Conservation (phyloP, 148 eudicot genomes). For the Polygonum aviculare region DNA sequence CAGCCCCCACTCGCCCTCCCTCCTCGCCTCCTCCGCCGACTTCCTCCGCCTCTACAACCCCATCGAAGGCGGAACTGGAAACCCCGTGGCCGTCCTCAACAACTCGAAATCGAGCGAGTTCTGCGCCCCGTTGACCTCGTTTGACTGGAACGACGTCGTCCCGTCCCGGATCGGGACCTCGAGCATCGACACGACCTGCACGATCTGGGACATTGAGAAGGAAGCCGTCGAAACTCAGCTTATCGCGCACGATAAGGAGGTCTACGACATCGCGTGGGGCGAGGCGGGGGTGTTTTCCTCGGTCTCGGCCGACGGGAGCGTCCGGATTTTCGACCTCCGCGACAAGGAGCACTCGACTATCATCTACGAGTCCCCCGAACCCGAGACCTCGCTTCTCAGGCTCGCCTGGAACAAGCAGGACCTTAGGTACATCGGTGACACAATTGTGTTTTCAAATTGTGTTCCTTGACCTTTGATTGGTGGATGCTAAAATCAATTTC, state of each 20-base stretch:
- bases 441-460: too few species aligned
- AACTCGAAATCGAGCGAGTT: constrained; percentile 77
- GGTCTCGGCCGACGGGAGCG: constrained; percentile 90
- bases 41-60: constrained; percentile 54
- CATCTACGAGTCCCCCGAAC: constrained; percentile 86
- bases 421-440: constrained; percentile 35
- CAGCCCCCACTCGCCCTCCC: constrained; percentile 37
- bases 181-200: constrained; percentile 83
- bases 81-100: constrained; percentile 42
- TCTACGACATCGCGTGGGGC: constrained; percentile 98
- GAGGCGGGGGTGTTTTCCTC: constrained; percentile 90
- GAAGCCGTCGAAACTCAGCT: constrained; percentile 80
- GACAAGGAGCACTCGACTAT: constrained; percentile 98
- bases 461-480: too few species aligned
- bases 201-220: constrained; percentile 89
- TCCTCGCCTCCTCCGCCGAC: constrained; percentile 75
- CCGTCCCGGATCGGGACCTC: constrained; percentile 71
- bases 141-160: constrained; percentile 89
- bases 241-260: constrained; percentile 95
- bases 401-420: constrained; percentile 95
- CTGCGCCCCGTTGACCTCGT: constrained; percentile 81
- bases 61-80: constrained; percentile 27
- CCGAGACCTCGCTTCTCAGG: constrained; percentile 74
- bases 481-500: too few species aligned
- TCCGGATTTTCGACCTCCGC: constrained; percentile 74